Evolutionary conservation across 2,329 filamentous ascomycete genomes (phyloP).

Genomic region (Camillea tinctor): DNA sequence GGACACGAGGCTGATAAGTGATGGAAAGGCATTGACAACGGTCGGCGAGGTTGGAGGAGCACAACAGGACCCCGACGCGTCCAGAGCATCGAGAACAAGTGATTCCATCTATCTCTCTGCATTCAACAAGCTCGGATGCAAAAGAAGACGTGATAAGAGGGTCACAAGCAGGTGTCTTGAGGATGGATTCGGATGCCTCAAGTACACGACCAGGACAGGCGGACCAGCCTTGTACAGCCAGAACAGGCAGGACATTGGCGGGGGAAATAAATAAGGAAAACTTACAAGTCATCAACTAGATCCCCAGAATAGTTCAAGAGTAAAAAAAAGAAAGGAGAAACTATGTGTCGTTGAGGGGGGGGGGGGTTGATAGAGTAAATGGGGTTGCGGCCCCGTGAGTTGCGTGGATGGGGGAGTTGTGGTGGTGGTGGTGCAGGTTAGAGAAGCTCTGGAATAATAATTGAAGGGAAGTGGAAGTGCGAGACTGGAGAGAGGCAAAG

Average conservation of each 20-base stretch:
- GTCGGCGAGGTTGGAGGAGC: slow-evolving; percentile 17
- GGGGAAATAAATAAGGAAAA: slow-evolving; percentile 21
- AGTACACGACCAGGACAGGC: slow-evolving; percentile 27
- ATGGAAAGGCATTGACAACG: slow-evolving; percentile 42
- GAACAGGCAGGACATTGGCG: slow-evolving; percentile 14
- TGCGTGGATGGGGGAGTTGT: slow-evolving; percentile 26
- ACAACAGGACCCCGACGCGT: slow-evolving; percentile 22
- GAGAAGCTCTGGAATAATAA: slow-evolving; percentile 28
- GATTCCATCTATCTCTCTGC: slow-evolving; percentile 23
- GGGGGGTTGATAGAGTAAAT: slow-evolving; percentile 24
- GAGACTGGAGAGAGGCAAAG: slow-evolving; percentile 28
- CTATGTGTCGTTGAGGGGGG: slow-evolving; percentile 14
- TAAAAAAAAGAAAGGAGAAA: slow-evolving; percentile 13
- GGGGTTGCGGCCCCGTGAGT: slow-evolving; percentile 24
- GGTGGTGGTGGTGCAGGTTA: slow-evolving; percentile 24
- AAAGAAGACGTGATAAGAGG: slow-evolving; percentile 25
- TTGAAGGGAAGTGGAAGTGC: slow-evolving; percentile 33
- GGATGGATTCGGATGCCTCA: slow-evolving; percentile 30
- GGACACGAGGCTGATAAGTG: slow-evolving; percentile 48
- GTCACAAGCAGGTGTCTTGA: slow-evolving; percentile 29
- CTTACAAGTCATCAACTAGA: slow-evolving; percentile 36
- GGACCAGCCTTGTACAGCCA: slow-evolving; percentile 28
- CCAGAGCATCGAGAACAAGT: slow-evolving; percentile 24
- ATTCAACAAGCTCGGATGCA: slow-evolving; percentile 27
- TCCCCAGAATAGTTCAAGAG: slow-evolving; percentile 15